Evolutionary conservation across 140 eudicot genomes (phyloP), one percentile per base, ranked within the genome.

Genomic region (Anethum foeniculum): DNA sequence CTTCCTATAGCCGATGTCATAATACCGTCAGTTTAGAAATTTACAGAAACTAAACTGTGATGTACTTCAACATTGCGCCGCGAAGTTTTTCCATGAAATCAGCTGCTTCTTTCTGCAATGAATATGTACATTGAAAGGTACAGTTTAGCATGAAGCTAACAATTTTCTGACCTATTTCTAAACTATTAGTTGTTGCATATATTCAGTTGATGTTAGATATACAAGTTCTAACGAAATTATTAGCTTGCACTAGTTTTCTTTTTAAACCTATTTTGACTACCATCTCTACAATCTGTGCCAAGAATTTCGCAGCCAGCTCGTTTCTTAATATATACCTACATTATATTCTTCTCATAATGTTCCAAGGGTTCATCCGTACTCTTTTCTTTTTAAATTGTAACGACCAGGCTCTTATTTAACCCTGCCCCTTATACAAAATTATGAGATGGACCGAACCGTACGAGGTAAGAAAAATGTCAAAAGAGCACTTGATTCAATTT

Each of bases 11-110:
- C 64, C 80, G 36, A 27, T 75, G 25, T 74, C 39, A 44, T 23
- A 16, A 48, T 43, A 44, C 34, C 15, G 54, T 1, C 3, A 30
- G 0, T n/a, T 32, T 16, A 76, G 19, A 74, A 74, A 25, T 68
- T 74, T 74, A 74, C 60, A 79, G 67, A 89, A 19, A 80, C 83
- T 90, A 95, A 71, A 89, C 97, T 28, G 99, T 95, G 27, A 89
- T 79, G 85, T 92, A 95, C 90, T 95, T 95, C 69, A 89, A 86
- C 84, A 95, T 85, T 39, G 88, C 88, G 80, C 87, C 89, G 2
- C 98, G 97, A 84, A 95, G 82, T 89, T 95, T 92, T 86, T 91
- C 96, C 98, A 91, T 95, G 84, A 85, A 91, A 30, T 88, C 97
- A 18, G 96, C 99, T 32, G 96, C 97, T 86, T 91, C 85, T 80